Evolutionary conservation across 2,329 filamentous ascomycete species (phyloP), one percentile per base, ranked within the genome.

Genomic region (Diaporthe nobilis): DNA sequence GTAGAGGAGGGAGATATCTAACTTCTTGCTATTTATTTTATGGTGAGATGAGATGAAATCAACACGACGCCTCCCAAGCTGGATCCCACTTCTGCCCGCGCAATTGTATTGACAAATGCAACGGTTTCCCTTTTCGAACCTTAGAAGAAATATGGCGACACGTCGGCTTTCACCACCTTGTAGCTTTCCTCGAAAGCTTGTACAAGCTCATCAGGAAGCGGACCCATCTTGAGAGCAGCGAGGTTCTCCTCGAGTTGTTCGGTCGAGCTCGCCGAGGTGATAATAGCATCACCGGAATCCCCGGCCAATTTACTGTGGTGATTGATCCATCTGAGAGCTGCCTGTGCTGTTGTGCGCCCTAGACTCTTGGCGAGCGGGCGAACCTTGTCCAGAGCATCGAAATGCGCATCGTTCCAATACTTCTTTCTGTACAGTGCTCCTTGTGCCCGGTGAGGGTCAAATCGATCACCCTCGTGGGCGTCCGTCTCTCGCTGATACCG

Each of bases 151-250:
- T 79, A 80, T 22, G 72, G 51, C 60, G 63, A 60, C 55, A 71
- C 68, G 3, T 71, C 70, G 4, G 75, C 70, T 85, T 95, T 95
- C 17, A 90, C 87, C 25, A 92, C 86, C 79, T 87, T 78, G 95
- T 95, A 97, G 6, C 93, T 94, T 82, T 93, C 86, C 79, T 97
- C 94, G 77, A 97, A 86, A 13, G 89, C 89, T 79, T 91, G 84
- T 17, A 95, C 86, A 22, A 95, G 90, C 44, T 94, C 92, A 8
- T 93, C 89, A 0, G 93, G 93, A 72, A 95, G 82, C 0, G 92
- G 92, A 0, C 92, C 91, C 86, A 87, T 86, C 79, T 89, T 86
- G 5, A 90, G 79, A 67, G 84, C 83, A 42, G 84, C 81, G 57
- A 90, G 77, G 72, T 90, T 90, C 75, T 85, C 82, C 75, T 86